Evolutionary conservation across 1,284 basidiomycete species (phyloP).

Genomic region (Ustilago vetiveriae): DNA sequence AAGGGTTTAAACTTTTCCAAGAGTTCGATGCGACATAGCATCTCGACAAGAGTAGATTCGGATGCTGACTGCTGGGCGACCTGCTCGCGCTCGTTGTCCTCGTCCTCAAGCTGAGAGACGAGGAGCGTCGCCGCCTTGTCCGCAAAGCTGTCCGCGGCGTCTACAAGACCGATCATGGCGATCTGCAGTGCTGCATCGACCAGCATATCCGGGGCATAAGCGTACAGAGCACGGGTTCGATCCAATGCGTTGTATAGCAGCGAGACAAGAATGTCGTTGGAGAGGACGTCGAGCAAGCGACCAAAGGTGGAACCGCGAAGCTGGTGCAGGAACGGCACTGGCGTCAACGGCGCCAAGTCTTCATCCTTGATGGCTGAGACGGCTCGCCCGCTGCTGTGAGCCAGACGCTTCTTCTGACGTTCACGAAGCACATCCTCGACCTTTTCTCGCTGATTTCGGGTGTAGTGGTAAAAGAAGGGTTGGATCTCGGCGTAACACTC

Average conservation of each 20-base stretch:
- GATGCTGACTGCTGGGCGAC: background rate
- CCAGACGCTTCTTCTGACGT: slow-evolving; percentile 37
- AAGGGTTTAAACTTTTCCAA: slow-evolving; percentile 51
- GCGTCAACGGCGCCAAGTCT: slow-evolving; percentile 27
- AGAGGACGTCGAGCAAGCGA: slow-evolving; percentile 36
- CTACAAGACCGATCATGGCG: slow-evolving; percentile 55
- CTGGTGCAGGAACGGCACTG: slow-evolving; percentile 25
- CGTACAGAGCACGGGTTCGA: slow-evolving; percentile 26
- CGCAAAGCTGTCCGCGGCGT: slow-evolving; percentile 42
- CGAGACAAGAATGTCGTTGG: slow-evolving; percentile 37
- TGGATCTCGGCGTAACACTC: slow-evolving; percentile 87
- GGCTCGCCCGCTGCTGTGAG: slow-evolving; percentile 21
- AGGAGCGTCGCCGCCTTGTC: slow-evolving; percentile 14
- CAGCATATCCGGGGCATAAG: slow-evolving; percentile 75
- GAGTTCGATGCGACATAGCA: slow-evolving; percentile 49
- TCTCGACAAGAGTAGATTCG: slow-evolving; percentile 36
- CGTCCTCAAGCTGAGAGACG: slow-evolving; percentile 11
- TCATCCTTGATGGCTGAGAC: slow-evolving; percentile 39
- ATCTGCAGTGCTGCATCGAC: slow-evolving; percentile 84
- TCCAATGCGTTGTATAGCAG: slow-evolving; percentile 53
- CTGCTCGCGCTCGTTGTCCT: slow-evolving; percentile 9
- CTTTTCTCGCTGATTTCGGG: slow-evolving; percentile 91
- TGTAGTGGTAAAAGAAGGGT: slow-evolving; percentile 96
- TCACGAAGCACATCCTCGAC: slow-evolving; percentile 79
- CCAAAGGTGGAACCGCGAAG: slow-evolving; percentile 46